Conservation (phyloP, 2,329 filamentous ascomycete genomes). For the Epichloe hybrida region DNA sequence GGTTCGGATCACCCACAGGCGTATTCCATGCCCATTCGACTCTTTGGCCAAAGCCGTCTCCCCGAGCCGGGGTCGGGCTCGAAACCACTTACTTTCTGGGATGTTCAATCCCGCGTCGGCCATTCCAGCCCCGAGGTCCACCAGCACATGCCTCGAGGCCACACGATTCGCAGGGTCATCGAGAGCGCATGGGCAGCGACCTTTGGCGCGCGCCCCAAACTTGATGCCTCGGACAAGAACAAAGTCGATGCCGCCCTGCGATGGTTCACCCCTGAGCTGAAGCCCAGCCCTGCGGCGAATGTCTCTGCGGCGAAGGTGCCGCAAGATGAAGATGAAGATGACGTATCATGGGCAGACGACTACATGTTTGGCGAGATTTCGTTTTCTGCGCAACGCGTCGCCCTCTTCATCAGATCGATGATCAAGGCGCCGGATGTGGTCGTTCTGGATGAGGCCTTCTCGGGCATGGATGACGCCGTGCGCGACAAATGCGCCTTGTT, state of each 20-base stretch:
- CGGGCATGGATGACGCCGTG: slow-evolving; percentile 67
- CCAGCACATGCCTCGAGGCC: slow-evolving; percentile 70
- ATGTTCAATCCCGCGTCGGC: slow-evolving; percentile 78
- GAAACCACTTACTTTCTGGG: slow-evolving; percentile 76
- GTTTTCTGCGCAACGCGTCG: slow-evolving; percentile 72
- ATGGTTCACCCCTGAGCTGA: slow-evolving; percentile 72
- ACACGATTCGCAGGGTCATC: slow-evolving; percentile 60
- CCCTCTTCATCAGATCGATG: slow-evolving; percentile 70
- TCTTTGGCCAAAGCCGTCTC: slow-evolving; percentile 73
- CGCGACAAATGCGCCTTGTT: slow-evolving; percentile 82
- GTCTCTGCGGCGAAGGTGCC: slow-evolving; percentile 12
- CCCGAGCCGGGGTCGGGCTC: slow-evolving; percentile 53
- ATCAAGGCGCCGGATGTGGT: slow-evolving; percentile 72
- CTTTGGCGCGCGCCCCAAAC: slow-evolving; percentile 57
- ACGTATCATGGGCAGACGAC: slow-evolving; percentile 50
- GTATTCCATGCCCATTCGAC: slow-evolving; percentile 73
- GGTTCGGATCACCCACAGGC: slow-evolving; percentile 93
- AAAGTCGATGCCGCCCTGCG: slow-evolving; percentile 56
- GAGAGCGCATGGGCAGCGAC: slow-evolving; percentile 88
- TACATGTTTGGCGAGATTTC: slow-evolving; percentile 59
- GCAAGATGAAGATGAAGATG: slow-evolving; percentile 8
- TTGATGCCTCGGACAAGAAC: slow-evolving; percentile 41
- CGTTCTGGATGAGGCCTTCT: slow-evolving; percentile 78
- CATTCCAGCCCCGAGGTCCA: slow-evolving; percentile 93
- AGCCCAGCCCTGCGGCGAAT: slow-evolving; percentile 31